These are phyloP conservation scores for Rhizopus stolonifer DNA, from an alignment of 371 early-diverging fungal genomes.

Conservation along the genomic window DNA sequence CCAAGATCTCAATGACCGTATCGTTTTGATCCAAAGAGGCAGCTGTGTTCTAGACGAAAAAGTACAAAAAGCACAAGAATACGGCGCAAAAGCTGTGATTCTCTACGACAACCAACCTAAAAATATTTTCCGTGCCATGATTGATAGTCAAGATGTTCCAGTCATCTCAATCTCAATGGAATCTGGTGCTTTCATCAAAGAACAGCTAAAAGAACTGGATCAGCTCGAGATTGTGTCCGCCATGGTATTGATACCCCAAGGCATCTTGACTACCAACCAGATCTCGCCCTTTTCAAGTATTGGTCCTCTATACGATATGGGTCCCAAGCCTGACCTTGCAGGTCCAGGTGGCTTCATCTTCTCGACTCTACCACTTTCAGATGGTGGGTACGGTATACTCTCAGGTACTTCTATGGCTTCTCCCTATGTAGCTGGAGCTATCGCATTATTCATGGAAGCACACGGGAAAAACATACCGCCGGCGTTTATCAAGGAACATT, in stretches of 20 bases:
- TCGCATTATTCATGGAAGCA: slow-evolving; percentile 58
- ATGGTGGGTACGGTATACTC: slow-evolving; percentile 49
- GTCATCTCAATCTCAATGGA: slow-evolving; percentile 7
- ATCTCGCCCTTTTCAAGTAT: slow-evolving; percentile 46
- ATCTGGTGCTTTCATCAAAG: slow-evolving; percentile 11
- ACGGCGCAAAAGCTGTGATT: slow-evolving; percentile 57
- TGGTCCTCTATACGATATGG: slow-evolving; percentile 31
- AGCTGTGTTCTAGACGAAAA: slow-evolving; percentile 62
- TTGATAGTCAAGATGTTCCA: slow-evolving; percentile 3
- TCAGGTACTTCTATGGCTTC: slow-evolving; percentile 69
- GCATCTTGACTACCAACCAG: slow-evolving; percentile 31
- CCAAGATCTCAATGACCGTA: slow-evolving; percentile 31
- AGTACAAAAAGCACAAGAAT: slow-evolving; percentile 31
- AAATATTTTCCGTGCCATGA: slow-evolving; percentile 8
- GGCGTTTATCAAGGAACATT: slow-evolving; percentile 26
- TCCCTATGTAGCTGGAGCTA: slow-evolving; percentile 69
- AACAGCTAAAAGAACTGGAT: slow-evolving; percentile 2
- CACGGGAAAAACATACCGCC: slow-evolving; percentile 20
- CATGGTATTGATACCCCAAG: slow-evolving; percentile 58
- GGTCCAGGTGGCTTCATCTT: slow-evolving; percentile 69
- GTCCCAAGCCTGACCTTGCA: slow-evolving; percentile 53
- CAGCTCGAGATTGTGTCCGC: slow-evolving; percentile 14
- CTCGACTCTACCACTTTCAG: slow-evolving; percentile 53
- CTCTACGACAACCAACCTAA: slow-evolving; percentile 38
- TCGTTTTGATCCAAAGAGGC: slow-evolving; percentile 60